A percentile compares a stretch with the other conserved stretches of the same genome.
These are phyloP conservation scores for Zea luxurians DNA, from an alignment of 176 grass and related monocot species.

Conservation along the genomic window DNA sequence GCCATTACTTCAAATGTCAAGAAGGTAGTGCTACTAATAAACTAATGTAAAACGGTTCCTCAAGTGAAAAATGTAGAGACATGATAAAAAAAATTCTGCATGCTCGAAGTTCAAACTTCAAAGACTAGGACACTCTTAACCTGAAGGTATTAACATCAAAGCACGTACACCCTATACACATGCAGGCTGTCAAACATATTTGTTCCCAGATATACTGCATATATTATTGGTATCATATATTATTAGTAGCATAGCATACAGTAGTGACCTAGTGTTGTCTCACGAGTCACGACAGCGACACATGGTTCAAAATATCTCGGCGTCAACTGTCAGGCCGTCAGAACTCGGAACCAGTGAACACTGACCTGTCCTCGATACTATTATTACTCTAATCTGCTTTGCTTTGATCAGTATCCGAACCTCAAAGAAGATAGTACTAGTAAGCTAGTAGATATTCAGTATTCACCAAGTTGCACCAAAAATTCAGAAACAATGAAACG, in stretches of 20 bases:
- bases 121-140: not conserved
- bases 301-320: constrained; percentile 16
- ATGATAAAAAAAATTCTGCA: not conserved
- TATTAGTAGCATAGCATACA: not conserved
- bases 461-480: not conserved
- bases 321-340: not conserved
- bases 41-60: not conserved
- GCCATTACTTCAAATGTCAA: not conserved
- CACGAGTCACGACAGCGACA: constrained; percentile 2
- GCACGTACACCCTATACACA: not conserved
- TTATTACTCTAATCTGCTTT: not conserved
- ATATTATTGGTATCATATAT: not conserved
- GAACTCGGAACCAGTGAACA: not conserved
- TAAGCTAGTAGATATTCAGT: not conserved
- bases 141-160: not conserved
- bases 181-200: not conserved
- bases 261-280: not conserved
- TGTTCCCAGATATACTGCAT: not conserved
- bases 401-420: not conserved
- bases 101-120: constrained; percentile 9
- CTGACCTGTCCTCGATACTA: not conserved
- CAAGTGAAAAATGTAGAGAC: not conserved
- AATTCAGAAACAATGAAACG: not conserved
- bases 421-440: not conserved
- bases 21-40: not conserved